Evolutionary conservation across 208 protist species (phyloP).

Genomic region (Wallacemonas collosoma): DNA sequence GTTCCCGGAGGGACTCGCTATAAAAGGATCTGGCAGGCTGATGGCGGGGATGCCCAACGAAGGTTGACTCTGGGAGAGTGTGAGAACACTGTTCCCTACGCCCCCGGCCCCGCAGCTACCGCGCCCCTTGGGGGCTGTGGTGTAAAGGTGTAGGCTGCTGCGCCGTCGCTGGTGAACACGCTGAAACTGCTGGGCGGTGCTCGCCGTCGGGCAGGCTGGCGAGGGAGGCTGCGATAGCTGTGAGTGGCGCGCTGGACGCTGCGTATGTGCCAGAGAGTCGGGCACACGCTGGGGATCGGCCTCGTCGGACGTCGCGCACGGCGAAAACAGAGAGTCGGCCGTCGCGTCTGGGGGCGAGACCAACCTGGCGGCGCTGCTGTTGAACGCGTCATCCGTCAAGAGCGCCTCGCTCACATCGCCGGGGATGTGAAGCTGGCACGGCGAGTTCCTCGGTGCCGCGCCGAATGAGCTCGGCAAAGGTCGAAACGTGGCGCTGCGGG

Average conservation of each 20-base stretch:
- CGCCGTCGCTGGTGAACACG: neutral
- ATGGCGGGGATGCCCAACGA: neutral
- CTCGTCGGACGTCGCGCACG: neutral
- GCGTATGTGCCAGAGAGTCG: constrained; percentile 3
- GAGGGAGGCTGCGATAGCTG: neutral
- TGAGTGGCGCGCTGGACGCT: neutral
- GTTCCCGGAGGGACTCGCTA: neutral
- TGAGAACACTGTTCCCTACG: neutral
- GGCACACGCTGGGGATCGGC: neutral
- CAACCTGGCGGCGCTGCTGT: neutral
- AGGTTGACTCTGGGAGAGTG: constrained; percentile 10
- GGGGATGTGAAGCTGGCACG: constrained; percentile 11
- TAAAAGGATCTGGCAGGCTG: neutral
- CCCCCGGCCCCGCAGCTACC: neutral
- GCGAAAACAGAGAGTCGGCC: neutral
- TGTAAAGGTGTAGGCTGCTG: neutral
- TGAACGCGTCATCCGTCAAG: neutral
- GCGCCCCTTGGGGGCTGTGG: neutral
- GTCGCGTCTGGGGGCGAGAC: neutral
- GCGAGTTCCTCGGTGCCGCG: neutral
- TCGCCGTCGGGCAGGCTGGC: too few relatives aligned
- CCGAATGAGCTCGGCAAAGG: constrained; percentile 12
- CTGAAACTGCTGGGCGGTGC: neutral
- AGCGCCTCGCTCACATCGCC: constrained; percentile 4
- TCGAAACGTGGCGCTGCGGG: neutral